Percentiles rank a stretch among this genome's conserved stretches.
Evolutionary conservation across 2,329 filamentous ascomycete species (phyloP).

Genomic region (Tolypocladium tropicale): DNA sequence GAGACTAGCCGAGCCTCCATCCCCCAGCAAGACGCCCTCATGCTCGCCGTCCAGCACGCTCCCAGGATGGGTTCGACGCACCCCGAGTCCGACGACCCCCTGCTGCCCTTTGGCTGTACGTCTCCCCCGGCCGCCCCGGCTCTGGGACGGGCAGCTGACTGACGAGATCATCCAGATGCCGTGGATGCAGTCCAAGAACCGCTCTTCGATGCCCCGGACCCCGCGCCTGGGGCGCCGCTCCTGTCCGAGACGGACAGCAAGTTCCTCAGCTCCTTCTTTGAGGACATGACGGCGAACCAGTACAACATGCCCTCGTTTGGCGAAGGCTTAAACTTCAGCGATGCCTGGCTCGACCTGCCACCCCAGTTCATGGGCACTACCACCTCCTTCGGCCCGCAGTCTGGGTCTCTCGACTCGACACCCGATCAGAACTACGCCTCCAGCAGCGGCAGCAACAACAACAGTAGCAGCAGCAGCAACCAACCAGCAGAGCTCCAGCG

Average conservation of each 20-base stretch:
- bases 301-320: constrained; percentile 39
- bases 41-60: constrained; percentile 44
- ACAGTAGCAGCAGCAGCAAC: neutral
- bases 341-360: constrained; percentile 48
- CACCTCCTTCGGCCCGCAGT: constrained; percentile 50
- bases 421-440: constrained; percentile 8
- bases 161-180: constrained; percentile 25
- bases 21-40: constrained; percentile 32
- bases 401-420: constrained; percentile 12
- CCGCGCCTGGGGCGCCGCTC: constrained; percentile 53
- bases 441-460: neutral
- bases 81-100: constrained; percentile 35
- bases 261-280: constrained; percentile 48
- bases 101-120: constrained; percentile 60
- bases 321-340: constrained; percentile 38
- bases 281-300: constrained; percentile 40
- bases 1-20: neutral
- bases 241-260: constrained; percentile 53
- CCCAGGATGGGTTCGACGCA: constrained; percentile 51
- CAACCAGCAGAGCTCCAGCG: constrained; percentile 6
- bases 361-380: constrained; percentile 56
- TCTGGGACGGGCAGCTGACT: constrained; percentile 7
- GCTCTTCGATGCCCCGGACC: constrained; percentile 46
- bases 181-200: constrained; percentile 34
- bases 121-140: constrained; percentile 12